Base-by-base conservation (phyloP, 2,329 filamentous ascomycete genomes). In the Exophiala spinifera region DNA sequence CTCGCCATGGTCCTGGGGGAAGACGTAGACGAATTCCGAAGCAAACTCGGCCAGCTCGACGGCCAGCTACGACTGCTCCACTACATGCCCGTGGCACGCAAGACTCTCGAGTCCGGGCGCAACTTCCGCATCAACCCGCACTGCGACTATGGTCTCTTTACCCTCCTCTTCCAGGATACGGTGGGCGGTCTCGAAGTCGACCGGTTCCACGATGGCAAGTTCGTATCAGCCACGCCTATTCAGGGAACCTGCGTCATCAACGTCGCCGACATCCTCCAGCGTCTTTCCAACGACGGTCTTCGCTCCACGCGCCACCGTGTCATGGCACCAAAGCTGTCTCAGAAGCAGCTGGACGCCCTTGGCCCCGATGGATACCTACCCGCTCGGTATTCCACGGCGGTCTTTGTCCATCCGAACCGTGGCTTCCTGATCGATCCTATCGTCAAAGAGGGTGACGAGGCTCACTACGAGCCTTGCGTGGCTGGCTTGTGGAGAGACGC, bases 11-110 rank as follows among this genome's bases (percentile, higher is more conserved):
- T 74, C 7, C 67, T 83, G 2, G 39, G 15, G 10, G 13, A 14
- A 2, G 70, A 74, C 0, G 81, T 84, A 60, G 63, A 73, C 28
- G 77, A 78, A 47, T 83, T 83, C 62, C 80, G 83, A 52, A 67
- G 68, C 3, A 77, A 79, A 49, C 74, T 76, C 19, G 75, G 72
- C 0, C 74, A 78, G 55, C 80, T 81, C 0, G 79, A 68, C 0
- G 14, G 14, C 10, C 47, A 50, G 19, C 17, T 50, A 13, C 33
- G 47, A 17, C 36, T 50, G 1, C 66, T 74, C 8, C 62, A 68
- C 48, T 66, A 66, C 20, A 64, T 64, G 25, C 68, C 68, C 43
- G 65, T 75, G 40, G 57, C 62, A 7, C 71, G 69, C 44, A 25
- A 37, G 6, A 23, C n/a, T 11, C 10, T 48, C 17, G 43, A 49